phyloP scores from a whole-genome alignment of 306 rosid species.

The Astragalus membranaceus region DNA sequence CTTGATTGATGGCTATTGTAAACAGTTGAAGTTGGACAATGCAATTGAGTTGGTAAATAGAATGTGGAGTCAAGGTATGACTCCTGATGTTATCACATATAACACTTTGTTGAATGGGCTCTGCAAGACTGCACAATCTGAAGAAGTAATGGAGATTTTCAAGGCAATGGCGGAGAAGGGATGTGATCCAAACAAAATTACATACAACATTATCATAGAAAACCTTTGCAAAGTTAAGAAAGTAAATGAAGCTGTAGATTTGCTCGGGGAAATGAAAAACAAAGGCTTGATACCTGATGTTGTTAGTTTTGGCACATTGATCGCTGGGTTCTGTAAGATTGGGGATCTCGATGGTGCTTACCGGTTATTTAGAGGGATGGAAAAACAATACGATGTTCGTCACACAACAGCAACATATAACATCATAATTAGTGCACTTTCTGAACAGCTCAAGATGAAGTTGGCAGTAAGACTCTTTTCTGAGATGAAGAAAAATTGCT shows the following conservation, averaged over 20 bases:
- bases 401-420: slow-evolving; percentile 70
- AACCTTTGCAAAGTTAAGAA: slow-evolving; percentile 75
- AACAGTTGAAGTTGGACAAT: slow-evolving; percentile 52
- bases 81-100: slow-evolving; percentile 82
- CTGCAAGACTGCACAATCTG: slow-evolving; percentile 64
- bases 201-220: slow-evolving; percentile 70
- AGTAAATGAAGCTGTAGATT: slow-evolving; percentile 48
- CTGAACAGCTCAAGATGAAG: slow-evolving; percentile 56
- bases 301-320: slow-evolving; percentile 63
- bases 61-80: slow-evolving; percentile 80
- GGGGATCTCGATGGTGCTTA: slow-evolving; percentile 77
- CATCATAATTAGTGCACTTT: slow-evolving; percentile 58
- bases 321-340: slow-evolving; percentile 51
- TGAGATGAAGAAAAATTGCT: slow-evolving; percentile 49
- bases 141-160: slow-evolving; percentile 62
- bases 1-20: slow-evolving; percentile 83
- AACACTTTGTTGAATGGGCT: slow-evolving; percentile 84
- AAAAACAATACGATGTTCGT: slow-evolving; percentile 35
- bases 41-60: slow-evolving; percentile 53
- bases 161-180: slow-evolving; percentile 66
- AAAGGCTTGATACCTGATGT: slow-evolving; percentile 62
- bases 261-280: slow-evolving; percentile 54
- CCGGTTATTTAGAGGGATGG: slow-evolving; percentile 44
- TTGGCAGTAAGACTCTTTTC: slow-evolving; percentile 50
- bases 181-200: slow-evolving; percentile 53